phyloP scores from a whole-genome alignment of 2,329 filamentous ascomycete genomes.

The Penicillium sp. region DNA sequence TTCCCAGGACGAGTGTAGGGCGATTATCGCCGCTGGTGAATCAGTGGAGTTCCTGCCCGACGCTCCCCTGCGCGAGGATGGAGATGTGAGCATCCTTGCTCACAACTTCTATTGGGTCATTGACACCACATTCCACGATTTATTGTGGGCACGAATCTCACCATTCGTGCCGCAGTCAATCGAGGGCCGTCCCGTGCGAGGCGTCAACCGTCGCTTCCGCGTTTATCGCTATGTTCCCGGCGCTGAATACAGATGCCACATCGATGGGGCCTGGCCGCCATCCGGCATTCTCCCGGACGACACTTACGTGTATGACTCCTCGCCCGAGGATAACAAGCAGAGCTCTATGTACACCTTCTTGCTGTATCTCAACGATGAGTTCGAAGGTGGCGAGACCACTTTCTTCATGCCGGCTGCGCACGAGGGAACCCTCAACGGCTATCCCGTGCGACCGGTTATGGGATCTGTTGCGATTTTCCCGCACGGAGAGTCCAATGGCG shows the following conservation, averaged over 20 bases:
- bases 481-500: constrained; percentile 67
- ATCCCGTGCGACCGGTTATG: constrained; percentile 69
- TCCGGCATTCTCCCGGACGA: constrained; percentile 62
- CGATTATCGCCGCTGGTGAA: constrained; percentile 69
- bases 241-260: constrained; percentile 71
- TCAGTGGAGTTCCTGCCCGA: constrained; percentile 67
- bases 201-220: constrained; percentile 69
- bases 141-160: constrained; percentile 63
- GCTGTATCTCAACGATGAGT: constrained; percentile 71
- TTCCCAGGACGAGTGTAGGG: constrained; percentile 62
- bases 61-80: constrained; percentile 66
- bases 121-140: constrained; percentile 64
- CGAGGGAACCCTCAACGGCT: constrained; percentile 69
- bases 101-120: constrained; percentile 76
- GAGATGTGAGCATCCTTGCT: constrained; percentile 65
- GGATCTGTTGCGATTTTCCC: constrained; percentile 70
- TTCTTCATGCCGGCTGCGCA: constrained; percentile 67
- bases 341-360: constrained; percentile 71
- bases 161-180: constrained; percentile 59
- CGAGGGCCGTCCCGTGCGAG: constrained; percentile 60
- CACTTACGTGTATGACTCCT: constrained; percentile 68
- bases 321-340: constrained; percentile 60
- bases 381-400: constrained; percentile 70
- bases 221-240: constrained; percentile 74
- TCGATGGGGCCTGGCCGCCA: constrained; percentile 73